Evolutionary conservation across 768 basidiomycete species (phyloP).

Genomic region (Auriculariales sp.): DNA sequence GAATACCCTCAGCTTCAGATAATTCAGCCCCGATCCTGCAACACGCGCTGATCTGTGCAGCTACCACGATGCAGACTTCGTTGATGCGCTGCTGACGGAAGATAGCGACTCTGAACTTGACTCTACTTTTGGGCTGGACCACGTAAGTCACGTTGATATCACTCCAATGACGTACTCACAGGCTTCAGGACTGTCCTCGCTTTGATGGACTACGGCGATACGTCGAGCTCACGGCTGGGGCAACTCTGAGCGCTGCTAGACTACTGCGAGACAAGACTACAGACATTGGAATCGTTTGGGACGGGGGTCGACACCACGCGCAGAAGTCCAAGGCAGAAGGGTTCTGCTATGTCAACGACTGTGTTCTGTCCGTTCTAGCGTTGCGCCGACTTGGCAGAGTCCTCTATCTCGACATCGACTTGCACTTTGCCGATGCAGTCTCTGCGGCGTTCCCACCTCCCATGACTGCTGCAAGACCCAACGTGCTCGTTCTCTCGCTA

Average conservation of each 20-base stretch:
- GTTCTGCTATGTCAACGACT: constrained; percentile 91
- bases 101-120: constrained; percentile 7
- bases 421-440: constrained; percentile 85
- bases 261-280: constrained; percentile 35
- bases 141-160: too few relatives aligned
- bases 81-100: constrained; percentile 39
- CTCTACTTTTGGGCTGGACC: constrained; percentile 43
- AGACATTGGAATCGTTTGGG: constrained; percentile 73
- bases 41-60: constrained; percentile 38
- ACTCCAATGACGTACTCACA: too few relatives aligned
- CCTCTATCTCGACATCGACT: constrained; percentile 85
- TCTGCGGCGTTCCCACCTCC: constrained; percentile 57
- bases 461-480: constrained; percentile 18
- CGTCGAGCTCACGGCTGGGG: constrained; percentile 57
- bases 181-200: constrained; percentile 72
- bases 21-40: constrained; percentile 39
- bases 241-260: constrained; percentile 57
- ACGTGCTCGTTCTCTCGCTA: constrained; percentile 54
- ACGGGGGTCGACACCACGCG: constrained; percentile 87
- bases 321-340: constrained; percentile 66
- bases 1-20: constrained; percentile 18
- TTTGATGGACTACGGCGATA: constrained; percentile 62
- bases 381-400: constrained; percentile 44
- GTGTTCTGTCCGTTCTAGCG: constrained; percentile 63
- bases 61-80: constrained; percentile 62